These are phyloP conservation scores for Lotus japonicus DNA, from an alignment of 306 rosid species.

Conservation along the genomic window DNA sequence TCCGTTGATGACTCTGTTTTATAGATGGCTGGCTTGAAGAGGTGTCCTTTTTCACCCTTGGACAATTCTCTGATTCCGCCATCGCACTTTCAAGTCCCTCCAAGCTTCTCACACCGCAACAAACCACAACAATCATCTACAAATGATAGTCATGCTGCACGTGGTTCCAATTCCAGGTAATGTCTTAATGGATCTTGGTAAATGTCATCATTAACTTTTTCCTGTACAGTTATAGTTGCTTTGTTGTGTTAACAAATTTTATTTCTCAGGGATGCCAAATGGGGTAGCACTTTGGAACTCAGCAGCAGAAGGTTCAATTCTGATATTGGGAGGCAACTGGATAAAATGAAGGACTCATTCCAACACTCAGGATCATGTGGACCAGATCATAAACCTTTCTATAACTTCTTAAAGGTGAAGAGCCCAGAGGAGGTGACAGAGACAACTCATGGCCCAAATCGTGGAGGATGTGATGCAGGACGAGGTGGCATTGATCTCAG, in stretches of 20 bases:
- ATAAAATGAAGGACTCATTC: too few relatives aligned
- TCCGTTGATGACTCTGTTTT: background rate
- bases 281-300: slow-evolving; percentile 32
- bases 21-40: slow-evolving; percentile 35
- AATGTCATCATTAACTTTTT: background rate
- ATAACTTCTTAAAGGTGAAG: slow-evolving; percentile 33
- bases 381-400: slow-evolving; percentile 14
- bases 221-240: background rate
- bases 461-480: slow-evolving; percentile 24
- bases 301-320: slow-evolving; percentile 22
- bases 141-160: slow-evolving; percentile 9
- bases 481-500: slow-evolving; percentile 37
- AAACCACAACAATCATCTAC: slow-evolving; percentile 22
- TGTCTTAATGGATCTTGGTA: background rate
- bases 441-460: background rate
- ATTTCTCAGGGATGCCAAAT: slow-evolving; percentile 30
- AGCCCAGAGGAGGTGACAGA: slow-evolving; percentile 10
- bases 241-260: background rate
- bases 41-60: slow-evolving; percentile 20
- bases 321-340: slow-evolving; percentile 10
- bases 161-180: slow-evolving; percentile 31
- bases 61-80: slow-evolving; percentile 31
- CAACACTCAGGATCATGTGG: too few relatives aligned
- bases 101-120: slow-evolving; percentile 11
- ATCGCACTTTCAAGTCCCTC: slow-evolving; percentile 27